Evolutionary conservation across 441 rosid genomes (phyloP), one percentile per base, ranked within the genome.

Genomic region (Pelargonium citronellum): DNA sequence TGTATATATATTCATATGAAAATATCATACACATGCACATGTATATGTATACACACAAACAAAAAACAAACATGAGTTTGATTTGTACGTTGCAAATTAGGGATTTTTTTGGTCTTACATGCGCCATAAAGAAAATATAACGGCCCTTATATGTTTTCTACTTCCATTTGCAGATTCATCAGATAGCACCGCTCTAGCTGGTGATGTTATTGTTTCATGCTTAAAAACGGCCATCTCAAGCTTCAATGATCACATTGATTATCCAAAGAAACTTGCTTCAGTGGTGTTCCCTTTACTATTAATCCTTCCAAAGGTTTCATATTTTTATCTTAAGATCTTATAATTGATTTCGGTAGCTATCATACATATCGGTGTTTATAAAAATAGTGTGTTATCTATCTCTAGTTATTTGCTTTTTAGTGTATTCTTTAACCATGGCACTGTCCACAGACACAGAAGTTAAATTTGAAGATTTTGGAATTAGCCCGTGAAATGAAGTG

Each of bases 221-320:
- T 73, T 96, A 73, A 85, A 85, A 78, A 79, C 78, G 78, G 87
- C 87, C 34, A 82, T 79, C 67, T 81, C 87, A 75, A 77, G 74
- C 69, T 85, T 82, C 69, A 77, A 74, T 53, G 78, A 79, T 73
- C 81, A 82, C 49, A 69, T 73, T 73, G 88, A 83, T 49, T 76
- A 69, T 76, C 75, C 74, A 17, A 80, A 79, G 80, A 86, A 90
- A 84, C 74, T 93, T 67, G 86, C 97, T 77, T 77, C 95, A 67
- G 80, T 86, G 77, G 81, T 92, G 75, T 83, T 96, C 74, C 97
- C 96, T 1, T 82, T 91, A 60, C 96, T 95, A 55, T 82, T 92
- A 67, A 64, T 89, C 77, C 80, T 77, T 27, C 91, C 96, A 1
- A 84, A 90, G 98, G 99, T 90, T 69, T 71, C 24, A 70, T 37